Base-by-base conservation (phyloP, 2,329 filamentous ascomycete species). In the Basipetospora chlamydospora region DNA sequence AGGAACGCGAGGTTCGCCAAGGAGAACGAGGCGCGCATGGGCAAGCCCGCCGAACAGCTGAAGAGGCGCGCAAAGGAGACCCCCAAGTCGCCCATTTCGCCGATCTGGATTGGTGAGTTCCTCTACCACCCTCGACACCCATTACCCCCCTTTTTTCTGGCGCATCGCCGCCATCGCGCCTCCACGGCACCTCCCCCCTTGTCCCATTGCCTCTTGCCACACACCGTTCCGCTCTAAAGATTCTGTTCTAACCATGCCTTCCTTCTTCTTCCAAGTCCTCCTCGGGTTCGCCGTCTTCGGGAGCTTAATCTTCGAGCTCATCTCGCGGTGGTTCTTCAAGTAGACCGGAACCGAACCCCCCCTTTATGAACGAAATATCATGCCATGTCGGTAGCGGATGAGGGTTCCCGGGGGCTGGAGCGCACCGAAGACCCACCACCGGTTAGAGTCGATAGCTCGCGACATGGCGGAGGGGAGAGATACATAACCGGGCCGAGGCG, bases 1-100 rank as follows among this genome's bases (percentile, higher is more conserved):
- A 77, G 79, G 44, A 90, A 90, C 64, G 73, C 73, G 52, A 80
- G 80, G 59, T 92, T 84, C 60, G 77, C 70, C 46, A 78, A 79
- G 55, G 67, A 72, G 37, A 77, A 88, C 55, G 75, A 80, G 53
- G 63, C 66, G 41, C 80, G 77, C 53, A 80, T 80, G 57, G 83
- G 83, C 59, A 85, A 83, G 63, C 68, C 75, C n/a, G 67, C 74
- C 40, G 61, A 61, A 17, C 68, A 75, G 43, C 55, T 77, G 47
- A 77, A 77, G 67, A 73, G 74, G 61, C 60, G 61, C 43, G 49
- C 46, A 47, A 72, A 76, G 63, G 64, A 70, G 49, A 48, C 58
- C 40, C 44, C 55, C 39, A 77, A 76, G 65, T 67, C 71, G 39
- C 68, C 74, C 44, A 69, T 80, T 51, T 77, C 74, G 21, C 63